These are phyloP conservation scores for Blepharisma stoltei DNA, from an alignment of 73 alveolate genomes.

Conservation along the genomic window DNA sequence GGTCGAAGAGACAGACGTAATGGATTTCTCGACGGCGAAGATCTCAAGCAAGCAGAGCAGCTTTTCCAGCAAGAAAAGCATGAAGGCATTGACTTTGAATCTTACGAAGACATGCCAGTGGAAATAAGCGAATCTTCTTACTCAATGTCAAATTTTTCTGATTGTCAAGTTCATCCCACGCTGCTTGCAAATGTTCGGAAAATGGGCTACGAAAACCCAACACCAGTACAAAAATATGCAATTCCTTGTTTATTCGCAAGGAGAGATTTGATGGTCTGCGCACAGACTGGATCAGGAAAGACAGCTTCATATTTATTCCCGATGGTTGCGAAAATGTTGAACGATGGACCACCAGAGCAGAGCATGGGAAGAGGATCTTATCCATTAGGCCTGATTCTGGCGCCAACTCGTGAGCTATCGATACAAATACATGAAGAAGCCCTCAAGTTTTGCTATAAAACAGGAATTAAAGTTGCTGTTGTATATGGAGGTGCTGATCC, in stretches of 20 bases:
- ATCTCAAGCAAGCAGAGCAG: slow-evolving; percentile 19
- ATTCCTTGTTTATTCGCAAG: slow-evolving; percentile 50
- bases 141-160: slow-evolving; percentile 36
- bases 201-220: slow-evolving; percentile 47
- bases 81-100: background rate
- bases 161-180: slow-evolving; percentile 39
- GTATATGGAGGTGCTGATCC: slow-evolving; percentile 87
- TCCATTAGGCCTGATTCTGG: slow-evolving; percentile 77
- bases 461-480: slow-evolving; percentile 73
- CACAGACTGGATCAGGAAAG: slow-evolving; percentile 95
- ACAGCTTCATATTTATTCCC: slow-evolving; percentile 88
- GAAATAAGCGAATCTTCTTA: slow-evolving; percentile 6
- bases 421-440: slow-evolving; percentile 71
- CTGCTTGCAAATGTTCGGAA: slow-evolving; percentile 29
- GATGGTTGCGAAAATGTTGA: slow-evolving; percentile 61
- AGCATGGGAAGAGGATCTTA: slow-evolving; percentile 33
- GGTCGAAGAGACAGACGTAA: slow-evolving; percentile 19
- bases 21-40: background rate
- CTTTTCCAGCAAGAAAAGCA: background rate
- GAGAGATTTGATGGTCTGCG: slow-evolving; percentile 77
- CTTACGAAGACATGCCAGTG: slow-evolving; percentile 30
- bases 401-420: slow-evolving; percentile 90
- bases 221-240: slow-evolving; percentile 49
- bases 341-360: slow-evolving; percentile 17
- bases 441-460: slow-evolving; percentile 61